Evolutionary conservation across 2,329 filamentous ascomycete species (phyloP), one percentile per base, ranked within the genome.

Genomic region (Colletotrichum siamense): DNA sequence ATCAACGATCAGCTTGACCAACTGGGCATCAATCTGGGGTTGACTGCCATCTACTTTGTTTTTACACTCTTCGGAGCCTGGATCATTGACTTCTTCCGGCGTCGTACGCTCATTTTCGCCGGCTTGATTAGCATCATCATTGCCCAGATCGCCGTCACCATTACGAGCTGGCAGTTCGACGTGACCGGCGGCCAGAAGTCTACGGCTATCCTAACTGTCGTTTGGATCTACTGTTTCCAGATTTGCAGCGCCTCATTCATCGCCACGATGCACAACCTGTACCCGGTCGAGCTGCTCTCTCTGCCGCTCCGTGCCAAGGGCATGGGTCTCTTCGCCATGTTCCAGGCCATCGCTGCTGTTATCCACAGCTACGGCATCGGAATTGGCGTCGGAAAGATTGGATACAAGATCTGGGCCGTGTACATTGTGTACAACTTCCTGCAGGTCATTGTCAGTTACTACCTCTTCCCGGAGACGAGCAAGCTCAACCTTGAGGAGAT

Each of bases 401-500:
- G 87, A 0, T 89, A 89, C 77, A 89, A 88, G 82, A 88, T 89
- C 62, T 89, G 87, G 87, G 84, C 84, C 66, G 83, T 90, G 30
- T 90, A 89, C 71, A 87, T 89, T 55, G 85, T 82, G 32, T 89
- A 89, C 79, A 90, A 89, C 79, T 80, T 81, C 5, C 63, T 87
- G n/a, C 88, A 89, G 79, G 81, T 90, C n/a, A 79, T 86, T 5
- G 78, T 86, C 9, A 84, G 84, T 1, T 91, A 88, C 78, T 89
- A 89, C 69, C 83, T 89, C 76, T 91, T 91, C 79, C 89, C 89
- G 0, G 89, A 90, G 80, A 90, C 89, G 13, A 86, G 86, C 61
- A 84, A 84, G 24, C 80, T 89, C 44, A 87, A 84, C 26, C 83
- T 91, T 59, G 90, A 92, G 80, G 89, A 92, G 82, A 91, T 91